Evolutionary conservation across 352 stramenopile genomes (phyloP).

Genomic region (Globisporangium solare): DNA sequence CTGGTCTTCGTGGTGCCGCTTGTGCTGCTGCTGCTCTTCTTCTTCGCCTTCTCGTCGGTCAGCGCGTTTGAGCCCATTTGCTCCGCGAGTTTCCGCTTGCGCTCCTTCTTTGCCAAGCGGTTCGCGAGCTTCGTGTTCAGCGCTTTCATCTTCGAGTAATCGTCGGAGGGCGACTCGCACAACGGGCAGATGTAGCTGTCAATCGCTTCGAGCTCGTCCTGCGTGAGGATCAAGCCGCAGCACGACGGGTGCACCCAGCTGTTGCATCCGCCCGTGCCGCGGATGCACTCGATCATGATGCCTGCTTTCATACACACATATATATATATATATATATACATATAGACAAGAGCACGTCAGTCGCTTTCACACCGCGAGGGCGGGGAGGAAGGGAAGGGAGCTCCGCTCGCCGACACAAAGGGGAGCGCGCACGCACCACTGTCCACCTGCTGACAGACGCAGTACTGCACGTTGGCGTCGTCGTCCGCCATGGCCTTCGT

Average conservation of each 20-base stretch:
- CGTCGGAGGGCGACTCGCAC: slow-evolving; percentile 65
- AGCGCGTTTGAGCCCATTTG: neutral
- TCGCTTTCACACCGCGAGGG: neutral
- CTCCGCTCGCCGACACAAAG: neutral
- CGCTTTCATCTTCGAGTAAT: slow-evolving; percentile 56
- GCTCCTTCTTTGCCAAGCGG: slow-evolving; percentile 40
- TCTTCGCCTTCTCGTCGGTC: slow-evolving; percentile 15
- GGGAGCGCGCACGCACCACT: slow-evolving; percentile 36
- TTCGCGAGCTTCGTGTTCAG: slow-evolving; percentile 80
- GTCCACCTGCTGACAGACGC: slow-evolving; percentile 79
- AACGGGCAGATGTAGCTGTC: slow-evolving; percentile 84
- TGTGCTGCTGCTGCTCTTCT: slow-evolving; percentile 13
- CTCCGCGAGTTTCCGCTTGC: slow-evolving; percentile 29
- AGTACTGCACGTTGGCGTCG: slow-evolving; percentile 56
- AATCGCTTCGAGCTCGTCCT: slow-evolving; percentile 81
- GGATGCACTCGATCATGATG: slow-evolving; percentile 93
- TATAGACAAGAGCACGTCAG: slow-evolving; percentile 2
- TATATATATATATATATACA: slow-evolving; percentile 1
- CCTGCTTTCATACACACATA: slow-evolving; percentile 25
- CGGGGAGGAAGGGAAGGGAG: too few relatives aligned
- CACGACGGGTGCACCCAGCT: slow-evolving; percentile 89
- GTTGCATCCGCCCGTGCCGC: slow-evolving; percentile 85
- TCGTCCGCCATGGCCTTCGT: slow-evolving; percentile 29
- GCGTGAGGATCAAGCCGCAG: slow-evolving; percentile 81
- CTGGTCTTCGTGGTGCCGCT: neutral